A percentile compares a stretch with the other conserved stretches of the same genome.
Evolutionary conservation across 306 rosid genomes (phyloP).

Genomic region (Trifolium subterraneum): DNA sequence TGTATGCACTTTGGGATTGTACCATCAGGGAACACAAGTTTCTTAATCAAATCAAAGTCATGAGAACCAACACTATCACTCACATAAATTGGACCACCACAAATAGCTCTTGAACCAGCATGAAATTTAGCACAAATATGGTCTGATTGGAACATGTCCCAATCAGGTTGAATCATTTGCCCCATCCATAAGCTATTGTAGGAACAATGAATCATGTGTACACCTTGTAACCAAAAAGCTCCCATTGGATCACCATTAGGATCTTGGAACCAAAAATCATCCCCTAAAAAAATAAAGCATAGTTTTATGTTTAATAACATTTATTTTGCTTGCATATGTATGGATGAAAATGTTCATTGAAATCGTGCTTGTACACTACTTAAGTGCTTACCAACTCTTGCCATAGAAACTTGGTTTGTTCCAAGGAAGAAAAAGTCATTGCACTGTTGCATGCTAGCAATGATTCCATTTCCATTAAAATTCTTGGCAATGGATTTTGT

Average conservation of each 20-base stretch:
- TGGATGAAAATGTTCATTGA: background rate
- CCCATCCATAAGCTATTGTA: slow-evolving; percentile 98
- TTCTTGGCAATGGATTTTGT: slow-evolving; percentile 67
- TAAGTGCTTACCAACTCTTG: slow-evolving; percentile 71
- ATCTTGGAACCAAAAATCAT: slow-evolving; percentile 96
- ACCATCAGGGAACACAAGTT: slow-evolving; percentile 86
- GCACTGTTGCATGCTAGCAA: slow-evolving; percentile 96
- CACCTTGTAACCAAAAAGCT: slow-evolving; percentile 83
- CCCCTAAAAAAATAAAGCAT: slow-evolving; percentile 51
- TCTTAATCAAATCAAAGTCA: slow-evolving; percentile 71
- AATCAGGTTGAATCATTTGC: slow-evolving; percentile 85
- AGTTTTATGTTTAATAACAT: background rate
- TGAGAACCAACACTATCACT: slow-evolving; percentile 81
- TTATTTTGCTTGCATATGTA: background rate
- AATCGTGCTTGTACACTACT: background rate
- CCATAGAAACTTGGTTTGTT: slow-evolving; percentile 70
- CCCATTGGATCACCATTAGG: slow-evolving; percentile 94
- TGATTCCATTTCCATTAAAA: slow-evolving; percentile 76
- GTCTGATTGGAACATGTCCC: slow-evolving; percentile 97
- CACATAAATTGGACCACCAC: slow-evolving; percentile 81
- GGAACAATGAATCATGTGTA: slow-evolving; percentile 89
- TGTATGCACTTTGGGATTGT: slow-evolving; percentile 74
- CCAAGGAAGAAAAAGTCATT: slow-evolving; percentile 93
- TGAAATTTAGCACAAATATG: slow-evolving; percentile 82
- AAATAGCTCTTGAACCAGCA: slow-evolving; percentile 86